Percentiles rank a stretch among this genome's conserved stretches.
Conservation (phyloP, 2,329 filamentous ascomycete species). For the Sporothrix pallida region DNA sequence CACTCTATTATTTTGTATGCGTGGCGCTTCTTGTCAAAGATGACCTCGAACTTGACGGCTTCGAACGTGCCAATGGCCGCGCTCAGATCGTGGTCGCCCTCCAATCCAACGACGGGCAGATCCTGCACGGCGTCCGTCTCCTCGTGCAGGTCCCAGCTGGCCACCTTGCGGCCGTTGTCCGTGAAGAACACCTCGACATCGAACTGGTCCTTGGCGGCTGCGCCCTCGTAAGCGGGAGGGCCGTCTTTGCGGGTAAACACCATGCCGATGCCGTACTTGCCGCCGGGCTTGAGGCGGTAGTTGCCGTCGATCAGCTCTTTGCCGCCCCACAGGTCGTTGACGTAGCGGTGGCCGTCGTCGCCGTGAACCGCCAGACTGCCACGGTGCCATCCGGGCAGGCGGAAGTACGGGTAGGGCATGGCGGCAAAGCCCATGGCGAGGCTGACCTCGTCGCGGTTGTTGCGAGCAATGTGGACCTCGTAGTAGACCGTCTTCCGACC, state of each 20-base stretch:
- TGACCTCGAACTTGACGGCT: constrained; percentile 69
- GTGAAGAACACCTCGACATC: constrained; percentile 72
- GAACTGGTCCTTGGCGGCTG: constrained; percentile 44
- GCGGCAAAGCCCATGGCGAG: constrained; percentile 74
- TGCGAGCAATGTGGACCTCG: constrained; percentile 58
- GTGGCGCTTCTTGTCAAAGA: constrained; percentile 66
- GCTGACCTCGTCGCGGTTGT: constrained; percentile 47
- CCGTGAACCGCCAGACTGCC: constrained; percentile 77
- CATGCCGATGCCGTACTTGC: constrained; percentile 76
- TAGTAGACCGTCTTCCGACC: constrained; percentile 68
- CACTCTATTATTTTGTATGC: constrained; percentile 45
- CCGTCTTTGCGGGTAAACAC: constrained; percentile 52
- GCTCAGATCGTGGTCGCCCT: constrained; percentile 73
- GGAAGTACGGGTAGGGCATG: constrained; percentile 76
- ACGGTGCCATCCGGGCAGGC: constrained; percentile 81
- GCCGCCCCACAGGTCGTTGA: constrained; percentile 77
- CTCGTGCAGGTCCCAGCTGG: constrained; percentile 75
- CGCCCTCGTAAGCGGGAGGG: not conserved
- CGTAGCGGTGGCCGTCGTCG: constrained; percentile 77
- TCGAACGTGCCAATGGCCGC: constrained; percentile 75
- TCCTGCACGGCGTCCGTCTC: constrained; percentile 70
- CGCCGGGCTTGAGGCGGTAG: constrained; percentile 51
- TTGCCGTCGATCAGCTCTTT: constrained; percentile 62
- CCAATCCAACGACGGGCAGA: constrained; percentile 67
- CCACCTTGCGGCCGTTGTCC: constrained; percentile 63